Percentiles rank a stretch among this genome's conserved stretches.
phyloP scores from a whole-genome alignment of 768 basidiomycete genomes.

The Suillus decipiens region DNA sequence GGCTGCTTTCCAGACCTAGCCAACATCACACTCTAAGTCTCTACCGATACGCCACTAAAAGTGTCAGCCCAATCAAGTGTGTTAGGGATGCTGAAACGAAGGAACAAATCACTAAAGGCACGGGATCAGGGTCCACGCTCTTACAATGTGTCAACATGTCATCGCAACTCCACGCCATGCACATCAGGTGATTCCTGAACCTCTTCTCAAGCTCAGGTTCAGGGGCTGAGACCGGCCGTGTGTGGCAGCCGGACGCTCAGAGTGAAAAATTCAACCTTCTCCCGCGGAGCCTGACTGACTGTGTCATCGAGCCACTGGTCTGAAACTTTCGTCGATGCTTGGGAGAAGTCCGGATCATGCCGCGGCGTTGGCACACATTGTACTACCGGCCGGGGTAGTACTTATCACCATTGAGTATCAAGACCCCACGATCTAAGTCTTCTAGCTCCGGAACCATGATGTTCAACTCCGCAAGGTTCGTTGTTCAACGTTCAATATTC shows the following conservation, averaged over 20 bases:
- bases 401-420: background rate
- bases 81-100: background rate
- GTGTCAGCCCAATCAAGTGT: background rate
- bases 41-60: background rate
- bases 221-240: background rate
- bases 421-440: background rate
- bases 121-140: background rate
- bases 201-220: background rate
- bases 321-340: background rate
- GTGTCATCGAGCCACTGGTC: background rate
- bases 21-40: background rate
- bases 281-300: background rate
- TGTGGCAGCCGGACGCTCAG: background rate
- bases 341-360: background rate
- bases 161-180: background rate
- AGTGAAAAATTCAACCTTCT: background rate
- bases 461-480: background rate
- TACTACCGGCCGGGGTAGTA: background rate
- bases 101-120: background rate
- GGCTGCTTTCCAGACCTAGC: background rate
- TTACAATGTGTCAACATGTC: background rate
- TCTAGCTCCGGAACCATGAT: conserved; percentile 1
- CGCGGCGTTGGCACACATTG: background rate
- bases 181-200: background rate
- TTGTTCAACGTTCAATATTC: background rate